Evolutionary conservation across 2,329 filamentous ascomycete species (phyloP), one percentile per base, ranked within the genome.

Genomic region (Beauveria varroae): DNA sequence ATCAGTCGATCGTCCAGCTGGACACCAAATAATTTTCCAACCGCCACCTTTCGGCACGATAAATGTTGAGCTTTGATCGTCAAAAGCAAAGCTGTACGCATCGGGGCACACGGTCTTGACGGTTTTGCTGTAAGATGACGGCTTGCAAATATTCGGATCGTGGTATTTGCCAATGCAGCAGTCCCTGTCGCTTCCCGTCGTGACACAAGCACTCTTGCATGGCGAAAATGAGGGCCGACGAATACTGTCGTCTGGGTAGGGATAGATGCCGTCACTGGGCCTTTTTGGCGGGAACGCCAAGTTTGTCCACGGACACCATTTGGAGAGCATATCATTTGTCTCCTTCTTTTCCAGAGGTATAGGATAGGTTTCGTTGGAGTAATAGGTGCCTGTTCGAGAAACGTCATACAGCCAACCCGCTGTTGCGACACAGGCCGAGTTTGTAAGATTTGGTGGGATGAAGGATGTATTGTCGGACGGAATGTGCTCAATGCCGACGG

Each of bases 261-360:
- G 87, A 68, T 91, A 93, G 22, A 93, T 80, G 30, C 89, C 90
- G 67, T 89, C 83, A n/a, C 84, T 84, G 12, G 89, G 89, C 69
- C 87, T 87, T 46, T 78, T 76, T 0, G 90, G 90, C 16, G 85
- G 84, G 60, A 82, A 82, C 24, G 85, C 80, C 67, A 92, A 88
- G 50, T 91, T 79, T 65, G 89, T 83, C 87, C 89, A 93, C 0
- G 90, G 91, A 73, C 91, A 96, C 91, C 90, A 96, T 59, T 78
- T 75, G 26, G 79, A 76, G 18, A 91, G 79, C 62, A 81, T 76
- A 14, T 76, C 70, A 63, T 85, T 80, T 49, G 83, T 85, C 63
- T 86, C 78, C 7, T 76, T 73, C 20, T 78, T 71, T 66, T 93
- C 88, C 66, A 88, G 86, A 0, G 88, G 87, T 41, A 91, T 80